Conservation (phyloP, 2,329 filamentous ascomycete species). For the Verticillium nubilum region DNA sequence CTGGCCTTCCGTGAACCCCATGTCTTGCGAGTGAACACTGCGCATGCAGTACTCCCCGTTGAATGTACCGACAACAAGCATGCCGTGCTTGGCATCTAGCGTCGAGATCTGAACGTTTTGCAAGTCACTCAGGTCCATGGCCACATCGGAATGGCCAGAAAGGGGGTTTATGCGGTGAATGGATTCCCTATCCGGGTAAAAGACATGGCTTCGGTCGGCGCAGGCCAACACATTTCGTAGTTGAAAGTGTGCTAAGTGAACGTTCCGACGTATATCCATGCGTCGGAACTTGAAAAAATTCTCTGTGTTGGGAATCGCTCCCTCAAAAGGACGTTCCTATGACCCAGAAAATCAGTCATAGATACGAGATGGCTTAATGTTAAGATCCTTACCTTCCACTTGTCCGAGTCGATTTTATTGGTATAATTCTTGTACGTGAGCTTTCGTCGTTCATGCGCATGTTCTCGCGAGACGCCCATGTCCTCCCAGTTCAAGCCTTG, state of each 20-base stretch:
- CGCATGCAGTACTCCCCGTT: constrained; percentile 49
- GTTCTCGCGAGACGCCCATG: constrained; percentile 42
- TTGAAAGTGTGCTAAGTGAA: constrained; percentile 60
- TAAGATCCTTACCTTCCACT: constrained; percentile 37
- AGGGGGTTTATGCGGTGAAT: constrained; percentile 49
- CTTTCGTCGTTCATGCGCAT: constrained; percentile 41
- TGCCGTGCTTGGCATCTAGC: constrained; percentile 44
- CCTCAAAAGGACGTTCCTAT: constrained; percentile 19
- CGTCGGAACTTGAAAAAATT: constrained; percentile 54
- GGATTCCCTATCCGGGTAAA: constrained; percentile 46
- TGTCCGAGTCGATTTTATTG: constrained; percentile 43
- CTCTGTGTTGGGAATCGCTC: constrained; percentile 30
- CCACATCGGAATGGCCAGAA: constrained; percentile 36
- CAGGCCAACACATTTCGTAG: constrained; percentile 57
- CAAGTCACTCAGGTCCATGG: constrained; percentile 36
- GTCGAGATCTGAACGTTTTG: constrained; percentile 41
- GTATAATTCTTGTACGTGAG: constrained; percentile 53
- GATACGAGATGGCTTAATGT: not conserved
- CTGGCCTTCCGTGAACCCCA: constrained; percentile 34
- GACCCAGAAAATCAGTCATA: not conserved
- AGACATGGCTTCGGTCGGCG: constrained; percentile 48
- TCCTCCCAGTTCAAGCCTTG: constrained; percentile 55
- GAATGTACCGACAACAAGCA: constrained; percentile 56
- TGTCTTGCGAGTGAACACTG: constrained; percentile 34
- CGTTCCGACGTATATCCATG: constrained; percentile 48